A percentile compares a stretch with the other conserved stretches of the same genome.
Conservation (phyloP, 2,329 filamentous ascomycete genomes). For the Xylariaceae sp. region DNA sequence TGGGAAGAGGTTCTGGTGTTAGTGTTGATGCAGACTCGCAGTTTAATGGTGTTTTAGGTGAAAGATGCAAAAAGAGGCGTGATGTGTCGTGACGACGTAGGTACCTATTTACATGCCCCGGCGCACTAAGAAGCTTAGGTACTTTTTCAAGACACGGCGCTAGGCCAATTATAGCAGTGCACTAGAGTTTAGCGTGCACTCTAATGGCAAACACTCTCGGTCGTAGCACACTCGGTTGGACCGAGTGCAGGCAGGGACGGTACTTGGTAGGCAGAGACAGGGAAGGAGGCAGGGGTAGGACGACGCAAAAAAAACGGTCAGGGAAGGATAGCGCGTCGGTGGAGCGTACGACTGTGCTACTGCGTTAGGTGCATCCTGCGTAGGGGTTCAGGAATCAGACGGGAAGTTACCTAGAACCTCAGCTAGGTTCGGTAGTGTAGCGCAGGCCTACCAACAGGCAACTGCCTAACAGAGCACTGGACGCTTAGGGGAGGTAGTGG, state of each 20-base stretch:
- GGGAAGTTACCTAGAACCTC: too few species aligned
- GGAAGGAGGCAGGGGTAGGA: neutral
- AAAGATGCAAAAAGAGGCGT: neutral
- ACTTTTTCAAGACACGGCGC: neutral
- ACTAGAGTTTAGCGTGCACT: neutral
- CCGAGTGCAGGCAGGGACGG: neutral
- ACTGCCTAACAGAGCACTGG: too few species aligned
- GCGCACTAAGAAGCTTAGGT: neutral
- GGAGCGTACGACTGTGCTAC: too few species aligned
- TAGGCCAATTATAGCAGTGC: neutral
- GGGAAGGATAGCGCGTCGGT: neutral
- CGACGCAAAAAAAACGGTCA: neutral
- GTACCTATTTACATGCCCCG: neutral
- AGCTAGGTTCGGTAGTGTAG: too few species aligned
- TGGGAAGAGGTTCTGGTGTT: neutral
- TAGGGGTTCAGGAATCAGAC: too few species aligned
- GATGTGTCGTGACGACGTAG: conserved; percentile 9
- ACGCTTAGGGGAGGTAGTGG: neutral
- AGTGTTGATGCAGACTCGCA: neutral
- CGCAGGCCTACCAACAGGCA: too few species aligned
- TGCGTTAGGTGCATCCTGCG: too few species aligned
- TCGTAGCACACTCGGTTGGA: neutral
- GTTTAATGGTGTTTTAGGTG: neutral
- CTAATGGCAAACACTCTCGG: neutral
- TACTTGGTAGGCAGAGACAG: neutral